Evolutionary conservation across 2,329 filamentous ascomycete species (phyloP).

Genomic region (Phoma sp.): DNA sequence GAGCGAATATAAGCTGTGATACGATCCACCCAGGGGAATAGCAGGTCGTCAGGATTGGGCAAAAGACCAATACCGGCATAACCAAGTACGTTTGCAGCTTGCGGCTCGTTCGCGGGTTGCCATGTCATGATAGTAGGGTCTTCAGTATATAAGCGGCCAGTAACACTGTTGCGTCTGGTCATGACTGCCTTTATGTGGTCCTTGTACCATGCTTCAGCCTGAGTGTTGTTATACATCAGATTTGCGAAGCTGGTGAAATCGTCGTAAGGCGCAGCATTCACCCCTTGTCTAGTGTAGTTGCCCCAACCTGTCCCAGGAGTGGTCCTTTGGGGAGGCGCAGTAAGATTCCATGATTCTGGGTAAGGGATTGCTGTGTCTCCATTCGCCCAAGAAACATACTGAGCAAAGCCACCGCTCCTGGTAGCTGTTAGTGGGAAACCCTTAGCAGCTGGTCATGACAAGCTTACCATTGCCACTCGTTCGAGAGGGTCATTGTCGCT

Average conservation of each 20-base stretch:
- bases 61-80: slow-evolving; percentile 39
- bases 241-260: slow-evolving; percentile 42
- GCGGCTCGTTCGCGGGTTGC: slow-evolving; percentile 51
- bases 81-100: slow-evolving; percentile 33
- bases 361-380: slow-evolving; percentile 46
- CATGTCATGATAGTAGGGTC: slow-evolving; percentile 49
- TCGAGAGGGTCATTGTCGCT: slow-evolving; percentile 49
- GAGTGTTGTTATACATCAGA: slow-evolving; percentile 43
- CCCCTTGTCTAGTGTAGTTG: slow-evolving; percentile 44
- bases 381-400: slow-evolving; percentile 48
- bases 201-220: slow-evolving; percentile 46
- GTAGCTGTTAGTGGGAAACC: too few relatives aligned
- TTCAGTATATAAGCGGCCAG: slow-evolving; percentile 44
- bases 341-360: slow-evolving; percentile 48
- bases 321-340: slow-evolving; percentile 42
- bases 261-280: slow-evolving; percentile 42
- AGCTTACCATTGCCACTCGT: slow-evolving; percentile 49
- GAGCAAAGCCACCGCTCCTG: slow-evolving; percentile 42
- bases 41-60: slow-evolving; percentile 39
- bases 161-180: slow-evolving; percentile 46
- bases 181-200: slow-evolving; percentile 47
- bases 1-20: slow-evolving; percentile 47
- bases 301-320: slow-evolving; percentile 48
- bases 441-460: too few relatives aligned
- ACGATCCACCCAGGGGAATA: slow-evolving; percentile 47